A percentile compares a stretch with the other conserved stretches of the same genome.
Evolutionary conservation across 2,329 filamentous ascomycete genomes (phyloP).

Genomic region (Xylariaceae sp.): DNA sequence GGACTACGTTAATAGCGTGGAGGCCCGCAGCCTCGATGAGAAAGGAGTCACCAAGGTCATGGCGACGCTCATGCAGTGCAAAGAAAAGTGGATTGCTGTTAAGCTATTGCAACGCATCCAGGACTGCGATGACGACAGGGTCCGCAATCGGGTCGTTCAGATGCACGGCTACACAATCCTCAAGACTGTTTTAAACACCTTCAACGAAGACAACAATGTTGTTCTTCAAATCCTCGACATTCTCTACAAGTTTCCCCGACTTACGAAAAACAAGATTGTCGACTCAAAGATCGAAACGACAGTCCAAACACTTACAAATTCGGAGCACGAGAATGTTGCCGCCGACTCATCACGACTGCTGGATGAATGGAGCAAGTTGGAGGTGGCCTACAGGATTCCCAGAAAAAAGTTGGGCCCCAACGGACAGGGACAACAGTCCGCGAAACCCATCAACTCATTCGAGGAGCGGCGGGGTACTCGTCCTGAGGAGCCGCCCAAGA

Average conservation of each 20-base stretch:
- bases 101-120: slow-evolving; percentile 90
- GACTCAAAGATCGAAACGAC: slow-evolving; percentile 92
- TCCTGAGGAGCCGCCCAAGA: slow-evolving; percentile 37
- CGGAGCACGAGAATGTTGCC: slow-evolving; percentile 72
- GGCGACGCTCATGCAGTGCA: slow-evolving; percentile 92
- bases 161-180: slow-evolving; percentile 98
- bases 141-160: slow-evolving; percentile 83
- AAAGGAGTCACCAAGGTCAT: slow-evolving; percentile 35
- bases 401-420: slow-evolving; percentile 80
- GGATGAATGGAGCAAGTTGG: slow-evolving; percentile 83
- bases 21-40: slow-evolving; percentile 33
- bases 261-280: slow-evolving; percentile 95
- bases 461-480: slow-evolving; percentile 66
- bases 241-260: slow-evolving; percentile 79
- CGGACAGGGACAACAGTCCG: slow-evolving; percentile 39
- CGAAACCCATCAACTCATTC: slow-evolving; percentile 52
- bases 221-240: slow-evolving; percentile 87
- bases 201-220: slow-evolving; percentile 86
- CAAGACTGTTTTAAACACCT: slow-evolving; percentile 80
- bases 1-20: slow-evolving; percentile 82
- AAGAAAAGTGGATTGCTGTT: slow-evolving; percentile 98
- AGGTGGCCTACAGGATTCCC: slow-evolving; percentile 89
- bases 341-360: slow-evolving; percentile 69
- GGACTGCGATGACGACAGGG: slow-evolving; percentile 78
- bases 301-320: slow-evolving; percentile 65